These are phyloP conservation scores for Ogataea methylovora DNA, from an alignment of 805 yeast genomes.

Conservation along the genomic window DNA sequence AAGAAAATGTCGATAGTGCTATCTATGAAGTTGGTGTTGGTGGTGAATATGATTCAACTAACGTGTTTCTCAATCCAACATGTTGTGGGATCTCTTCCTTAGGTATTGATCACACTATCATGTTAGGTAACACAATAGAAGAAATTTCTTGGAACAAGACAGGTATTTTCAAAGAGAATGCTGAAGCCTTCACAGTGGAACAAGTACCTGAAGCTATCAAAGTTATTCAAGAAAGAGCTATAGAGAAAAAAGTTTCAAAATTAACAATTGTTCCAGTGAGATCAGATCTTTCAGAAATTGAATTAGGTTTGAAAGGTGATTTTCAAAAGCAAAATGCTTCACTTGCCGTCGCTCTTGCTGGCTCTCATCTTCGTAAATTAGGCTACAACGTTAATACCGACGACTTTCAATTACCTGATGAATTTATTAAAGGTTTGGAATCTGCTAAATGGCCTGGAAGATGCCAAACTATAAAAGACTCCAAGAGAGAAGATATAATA, in stretches of 20 bases:
- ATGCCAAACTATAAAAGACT: slow-evolving; percentile 59
- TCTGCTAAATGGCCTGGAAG: slow-evolving; percentile 90
- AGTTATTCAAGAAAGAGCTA: slow-evolving; percentile 58
- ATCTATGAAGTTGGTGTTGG: slow-evolving; percentile 98
- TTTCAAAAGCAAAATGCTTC: slow-evolving; percentile 87
- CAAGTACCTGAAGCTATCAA: slow-evolving; percentile 51
- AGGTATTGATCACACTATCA: slow-evolving; percentile 86
- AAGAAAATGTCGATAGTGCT: slow-evolving; percentile 89
- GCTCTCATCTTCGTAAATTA: slow-evolving; percentile 46
- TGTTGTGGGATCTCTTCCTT: slow-evolving; percentile 80
- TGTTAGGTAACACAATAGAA: slow-evolving; percentile 80
- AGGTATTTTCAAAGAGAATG: slow-evolving; percentile 73
- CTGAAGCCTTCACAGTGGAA: slow-evolving; percentile 60
- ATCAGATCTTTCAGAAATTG: slow-evolving; percentile 30
- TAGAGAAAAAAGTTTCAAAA: slow-evolving; percentile 44
- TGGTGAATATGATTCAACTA: slow-evolving; percentile 96
- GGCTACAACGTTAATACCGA: slow-evolving; percentile 27
- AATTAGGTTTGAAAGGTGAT: slow-evolving; percentile 73
- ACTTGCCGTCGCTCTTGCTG: slow-evolving; percentile 67
- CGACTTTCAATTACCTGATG: slow-evolving; percentile 33
- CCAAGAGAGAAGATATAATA: slow-evolving; percentile 35
- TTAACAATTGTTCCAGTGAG: slow-evolving; percentile 46
- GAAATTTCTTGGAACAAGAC: slow-evolving; percentile 95
- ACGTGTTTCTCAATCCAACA: slow-evolving; percentile 69
- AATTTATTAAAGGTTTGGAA: slow-evolving; percentile 52